Base-by-base conservation (phyloP, 139 green algal genomes). In the Coelastrella sp. region DNA sequence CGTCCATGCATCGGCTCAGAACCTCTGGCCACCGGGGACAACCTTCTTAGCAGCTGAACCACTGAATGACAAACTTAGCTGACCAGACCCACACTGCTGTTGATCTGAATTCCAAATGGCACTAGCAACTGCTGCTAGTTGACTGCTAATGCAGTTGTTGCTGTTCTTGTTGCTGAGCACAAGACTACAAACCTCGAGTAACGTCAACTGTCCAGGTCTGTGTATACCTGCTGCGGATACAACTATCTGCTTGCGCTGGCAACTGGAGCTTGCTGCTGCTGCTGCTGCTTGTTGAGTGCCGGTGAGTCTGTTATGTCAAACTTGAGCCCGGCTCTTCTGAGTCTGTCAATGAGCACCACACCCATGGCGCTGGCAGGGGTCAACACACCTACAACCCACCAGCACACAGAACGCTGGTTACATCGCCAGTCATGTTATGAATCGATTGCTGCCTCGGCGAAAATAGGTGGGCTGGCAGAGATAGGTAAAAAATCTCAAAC, bases 281-380 rank as follows among this genome's bases (percentile, higher is more conserved):
- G 80, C 82, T 88, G 47, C 23, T 83, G 10, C 20, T 81, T 19
- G 14, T 56, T 13, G 56, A 90, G 86, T 7, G 86, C 86, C n/a
- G 86, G 86, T 22, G 68, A 84, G 32, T 85, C 4, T 0, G 71
- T 73, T 7, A 92, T 77, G 8, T 89, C 73, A 80, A 86, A 92
- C 17, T 65, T 59, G 59, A 92, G 56, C 19, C 79, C 90, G 13
- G 81, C 90, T 7, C 6, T 47, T 2, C 90, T 82, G 78, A 98
- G 85, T 22, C 96, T 92, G 17, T 96, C 85, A 22, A 96, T 64
- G 22, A 98, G 92, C n/a, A 94, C 65, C 58, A 89, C 83, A 2
- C 95, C 95, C 86, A 96, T 91, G 5, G 95, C 95, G 5, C 86
- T 92, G 11, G 95, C 95, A 6, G 68, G 68, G 22, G 68, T 76